A percentile compares a stretch with the other conserved stretches of the same genome.
These are phyloP conservation scores for Macrophomina pseudophaseolina DNA, from an alignment of 2,329 filamentous ascomycete species.

Conservation along the genomic window DNA sequence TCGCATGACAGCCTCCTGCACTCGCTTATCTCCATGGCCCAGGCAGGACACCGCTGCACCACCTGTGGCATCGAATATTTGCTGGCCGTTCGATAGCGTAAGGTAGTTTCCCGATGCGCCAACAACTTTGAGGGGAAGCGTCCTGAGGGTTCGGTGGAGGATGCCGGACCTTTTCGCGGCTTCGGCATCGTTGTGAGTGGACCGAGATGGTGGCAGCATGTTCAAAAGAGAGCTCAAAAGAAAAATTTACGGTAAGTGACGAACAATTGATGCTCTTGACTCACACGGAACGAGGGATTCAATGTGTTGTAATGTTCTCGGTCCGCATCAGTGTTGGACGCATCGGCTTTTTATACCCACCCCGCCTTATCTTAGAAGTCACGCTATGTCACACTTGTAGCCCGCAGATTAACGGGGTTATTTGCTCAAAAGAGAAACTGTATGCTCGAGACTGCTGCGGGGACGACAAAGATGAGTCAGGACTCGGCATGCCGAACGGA, in stretches of 20 bases:
- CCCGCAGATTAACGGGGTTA: not conserved
- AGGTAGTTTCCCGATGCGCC: constrained; percentile 59
- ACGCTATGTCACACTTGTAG: not conserved
- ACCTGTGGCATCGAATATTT: constrained; percentile 73
- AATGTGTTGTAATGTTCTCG: not conserved
- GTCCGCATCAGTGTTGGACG: not conserved
- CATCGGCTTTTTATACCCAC: not conserved
- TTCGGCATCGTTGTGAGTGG: not conserved
- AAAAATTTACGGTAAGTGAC: no score
- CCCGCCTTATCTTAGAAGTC: not conserved
- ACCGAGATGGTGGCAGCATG: constrained; percentile 2
- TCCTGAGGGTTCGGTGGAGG: constrained; percentile 58
- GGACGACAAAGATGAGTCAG: constrained; percentile 7
- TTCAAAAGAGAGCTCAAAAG: not conserved
- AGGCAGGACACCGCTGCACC: constrained; percentile 76
- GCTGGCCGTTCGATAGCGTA: constrained; percentile 59
- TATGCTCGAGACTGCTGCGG: not conserved
- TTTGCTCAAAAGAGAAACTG: not conserved
- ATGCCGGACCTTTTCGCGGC: constrained; percentile 38
- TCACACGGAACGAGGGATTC: not conserved
- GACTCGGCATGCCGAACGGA: constrained; percentile 13
- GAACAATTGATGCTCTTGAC: no score
- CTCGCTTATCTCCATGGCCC: constrained; percentile 68
- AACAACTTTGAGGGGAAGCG: constrained; percentile 53
- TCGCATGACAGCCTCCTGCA: constrained; percentile 63